phyloP scores from a whole-genome alignment of 2,329 filamentous ascomycete genomes.

The Drechmeria coniospora region DNA sequence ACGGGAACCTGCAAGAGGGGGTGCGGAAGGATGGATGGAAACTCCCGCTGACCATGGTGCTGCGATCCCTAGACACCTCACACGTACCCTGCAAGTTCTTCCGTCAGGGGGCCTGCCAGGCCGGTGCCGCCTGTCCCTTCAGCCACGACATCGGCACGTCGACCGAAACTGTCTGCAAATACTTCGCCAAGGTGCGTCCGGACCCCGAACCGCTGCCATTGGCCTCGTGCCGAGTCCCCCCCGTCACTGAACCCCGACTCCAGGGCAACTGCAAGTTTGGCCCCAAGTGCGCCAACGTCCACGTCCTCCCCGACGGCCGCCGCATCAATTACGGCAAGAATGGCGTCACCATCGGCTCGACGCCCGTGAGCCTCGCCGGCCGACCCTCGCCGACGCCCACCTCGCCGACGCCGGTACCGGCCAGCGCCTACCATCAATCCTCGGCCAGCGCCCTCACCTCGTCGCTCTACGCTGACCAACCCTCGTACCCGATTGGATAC shows the following conservation, averaged over 20 bases:
- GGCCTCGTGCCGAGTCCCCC: not conserved
- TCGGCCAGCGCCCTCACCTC: slow-evolving; percentile 54
- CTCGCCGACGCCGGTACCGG: slow-evolving; percentile 24
- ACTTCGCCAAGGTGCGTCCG: slow-evolving; percentile 78
- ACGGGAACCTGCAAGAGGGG: too few relatives aligned
- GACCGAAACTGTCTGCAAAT: slow-evolving; percentile 88
- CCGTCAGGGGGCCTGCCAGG: slow-evolving; percentile 88
- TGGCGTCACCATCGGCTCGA: slow-evolving; percentile 47
- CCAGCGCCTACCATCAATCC: slow-evolving; percentile 32
- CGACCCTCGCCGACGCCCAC: slow-evolving; percentile 38
- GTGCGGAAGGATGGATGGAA: too few relatives aligned
- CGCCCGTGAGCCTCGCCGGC: slow-evolving; percentile 44
- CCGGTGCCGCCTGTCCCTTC: slow-evolving; percentile 89
- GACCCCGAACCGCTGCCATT: not conserved
- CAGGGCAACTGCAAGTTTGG: slow-evolving; percentile 99
- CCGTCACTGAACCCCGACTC: slow-evolving; percentile 1
- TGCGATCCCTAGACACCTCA: slow-evolving; percentile 56
- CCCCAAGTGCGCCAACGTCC: slow-evolving; percentile 90
- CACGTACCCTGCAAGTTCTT: slow-evolving; percentile 99
- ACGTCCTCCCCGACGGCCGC: slow-evolving; percentile 85
- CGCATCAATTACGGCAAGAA: slow-evolving; percentile 70
- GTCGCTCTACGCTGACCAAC: slow-evolving; percentile 29
- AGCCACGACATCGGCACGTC: slow-evolving; percentile 80
- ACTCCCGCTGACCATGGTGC: slow-evolving; percentile 1
- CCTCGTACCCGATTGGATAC: slow-evolving; percentile 22